Conservation (phyloP, 805 yeast species). For the Lachancea lanzarotensis region DNA sequence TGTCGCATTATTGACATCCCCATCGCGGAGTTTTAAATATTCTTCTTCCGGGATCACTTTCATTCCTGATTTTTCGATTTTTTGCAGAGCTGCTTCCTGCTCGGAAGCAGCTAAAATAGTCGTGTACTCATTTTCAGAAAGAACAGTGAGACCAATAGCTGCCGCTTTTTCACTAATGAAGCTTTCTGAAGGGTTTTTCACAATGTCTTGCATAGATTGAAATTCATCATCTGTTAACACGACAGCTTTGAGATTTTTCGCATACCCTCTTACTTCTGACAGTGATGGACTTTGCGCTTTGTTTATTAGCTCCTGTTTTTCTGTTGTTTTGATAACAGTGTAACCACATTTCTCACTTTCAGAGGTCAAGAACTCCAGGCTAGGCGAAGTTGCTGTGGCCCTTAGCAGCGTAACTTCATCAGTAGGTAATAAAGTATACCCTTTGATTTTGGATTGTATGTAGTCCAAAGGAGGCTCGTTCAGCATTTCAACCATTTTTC, state of each 20-base stretch:
- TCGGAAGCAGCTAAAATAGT: conserved; percentile 5
- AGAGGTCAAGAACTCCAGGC: conserved; percentile 21
- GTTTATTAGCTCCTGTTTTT: conserved; percentile 13
- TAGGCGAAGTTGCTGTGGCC: conserved; percentile 11
- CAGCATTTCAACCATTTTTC: conserved; percentile 3
- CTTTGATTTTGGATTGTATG: conserved; percentile 14
- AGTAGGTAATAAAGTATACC: conserved; percentile 13
- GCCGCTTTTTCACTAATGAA: conserved; percentile 25
- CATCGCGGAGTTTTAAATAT: conserved; percentile 7
- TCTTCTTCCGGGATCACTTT: conserved; percentile 14
- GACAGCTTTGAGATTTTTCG: conserved; percentile 11
- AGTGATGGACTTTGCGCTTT: conserved; percentile 12
- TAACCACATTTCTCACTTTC: conserved; percentile 24
- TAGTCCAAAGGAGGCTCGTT: conserved; percentile 15
- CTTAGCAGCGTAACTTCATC: conserved; percentile 8
- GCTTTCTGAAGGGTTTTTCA: conserved; percentile 20
- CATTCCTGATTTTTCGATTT: conserved; percentile 14
- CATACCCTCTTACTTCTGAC: conserved; percentile 1
- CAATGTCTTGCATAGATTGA: conserved; percentile 8
- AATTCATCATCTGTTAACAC: conserved; percentile 13
- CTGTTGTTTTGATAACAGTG: conserved; percentile 15
- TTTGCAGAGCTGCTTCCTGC: conserved; percentile 10
- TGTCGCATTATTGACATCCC: conserved; percentile 6
- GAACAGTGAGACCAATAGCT: conserved; percentile 11
- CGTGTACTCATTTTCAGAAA: conserved; percentile 14